phyloP scores from a whole-genome alignment of 495 filamentous ascomycete genomes.

The Hyaloscypha hepaticicola region DNA sequence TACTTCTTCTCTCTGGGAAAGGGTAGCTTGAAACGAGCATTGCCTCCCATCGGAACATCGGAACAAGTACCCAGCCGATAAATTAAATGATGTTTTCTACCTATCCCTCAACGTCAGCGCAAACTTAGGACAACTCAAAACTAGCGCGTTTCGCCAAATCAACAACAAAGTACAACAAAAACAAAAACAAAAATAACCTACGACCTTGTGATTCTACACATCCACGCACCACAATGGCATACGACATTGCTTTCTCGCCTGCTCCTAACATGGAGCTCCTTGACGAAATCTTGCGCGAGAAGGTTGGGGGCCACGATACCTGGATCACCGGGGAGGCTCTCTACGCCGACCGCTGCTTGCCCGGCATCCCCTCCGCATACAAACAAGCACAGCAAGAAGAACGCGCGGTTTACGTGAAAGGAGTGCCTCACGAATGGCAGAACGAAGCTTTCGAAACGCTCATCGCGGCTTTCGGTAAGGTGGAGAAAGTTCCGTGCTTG shows the following conservation, averaged over 20 bases:
- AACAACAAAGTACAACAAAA: neutral
- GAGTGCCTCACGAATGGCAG: neutral
- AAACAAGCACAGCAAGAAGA: neutral
- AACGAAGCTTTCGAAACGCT: neutral
- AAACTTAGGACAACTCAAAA: neutral
- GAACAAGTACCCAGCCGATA: no score
- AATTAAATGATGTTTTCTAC: no score
- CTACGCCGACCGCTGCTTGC: neutral
- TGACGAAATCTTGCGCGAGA: neutral
- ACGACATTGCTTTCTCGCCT: neutral
- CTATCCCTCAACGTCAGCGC: neutral
- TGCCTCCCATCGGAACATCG: no score
- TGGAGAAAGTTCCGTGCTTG: conserved; percentile 9
- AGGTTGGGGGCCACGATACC: neutral
- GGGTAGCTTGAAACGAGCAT: no score
- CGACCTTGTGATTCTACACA: neutral
- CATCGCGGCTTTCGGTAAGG: conserved; percentile 9
- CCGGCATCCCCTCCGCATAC: conserved; percentile 17
- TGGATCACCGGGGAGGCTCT: conserved; percentile 11
- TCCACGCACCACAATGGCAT: neutral
- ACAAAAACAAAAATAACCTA: neutral
- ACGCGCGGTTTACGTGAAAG: conserved; percentile 22
- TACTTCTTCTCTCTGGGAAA: no score
- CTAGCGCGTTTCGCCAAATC: neutral
- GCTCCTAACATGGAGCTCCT: neutral